Conservation (phyloP, 1,139 yeast genomes). For the Debaryomyces sp. region DNA sequence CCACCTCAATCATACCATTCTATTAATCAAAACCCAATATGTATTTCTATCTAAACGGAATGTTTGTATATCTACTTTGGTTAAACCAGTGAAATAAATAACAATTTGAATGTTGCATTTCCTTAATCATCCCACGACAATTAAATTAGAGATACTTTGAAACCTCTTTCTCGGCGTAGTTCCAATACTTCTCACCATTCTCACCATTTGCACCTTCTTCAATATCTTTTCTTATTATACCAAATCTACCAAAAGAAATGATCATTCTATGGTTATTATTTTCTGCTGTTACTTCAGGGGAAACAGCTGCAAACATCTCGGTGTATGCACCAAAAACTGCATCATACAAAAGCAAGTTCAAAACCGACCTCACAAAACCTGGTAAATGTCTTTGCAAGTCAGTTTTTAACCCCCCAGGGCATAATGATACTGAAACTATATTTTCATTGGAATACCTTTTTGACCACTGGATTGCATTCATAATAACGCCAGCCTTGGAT, state of each 20-base stretch:
- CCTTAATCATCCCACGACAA: not conserved
- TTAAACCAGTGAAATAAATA: not conserved
- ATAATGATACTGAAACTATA: conserved; percentile 39
- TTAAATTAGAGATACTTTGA: not conserved
- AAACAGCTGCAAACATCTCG: conserved; percentile 24
- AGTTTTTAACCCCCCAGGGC: conserved; percentile 51
- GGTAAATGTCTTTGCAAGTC: conserved; percentile 38
- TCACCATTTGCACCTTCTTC: conserved; percentile 3
- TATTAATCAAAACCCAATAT: not conserved
- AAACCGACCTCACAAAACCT: not conserved
- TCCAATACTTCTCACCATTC: conserved; percentile 5
- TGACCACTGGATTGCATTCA: conserved; percentile 47
- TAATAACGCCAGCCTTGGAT: conserved; percentile 48
- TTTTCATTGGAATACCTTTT: conserved; percentile 27
- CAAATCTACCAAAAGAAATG: conserved; percentile 6
- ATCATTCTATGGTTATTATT: not conserved
- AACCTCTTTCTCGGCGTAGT: conserved; percentile 18
- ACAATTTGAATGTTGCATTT: not conserved
- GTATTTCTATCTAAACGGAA: too few species aligned
- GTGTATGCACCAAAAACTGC: conserved; percentile 23
- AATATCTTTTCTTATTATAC: conserved; percentile 4
- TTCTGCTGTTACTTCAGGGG: conserved; percentile 17
- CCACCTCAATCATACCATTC: too few species aligned
- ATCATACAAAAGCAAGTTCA: conserved; percentile 11
- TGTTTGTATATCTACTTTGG: not conserved